A percentile compares a stretch with the other conserved stretches of the same genome.
phyloP scores from a whole-genome alignment of 2,329 filamentous ascomycete genomes.

The Neurospora sp. region DNA sequence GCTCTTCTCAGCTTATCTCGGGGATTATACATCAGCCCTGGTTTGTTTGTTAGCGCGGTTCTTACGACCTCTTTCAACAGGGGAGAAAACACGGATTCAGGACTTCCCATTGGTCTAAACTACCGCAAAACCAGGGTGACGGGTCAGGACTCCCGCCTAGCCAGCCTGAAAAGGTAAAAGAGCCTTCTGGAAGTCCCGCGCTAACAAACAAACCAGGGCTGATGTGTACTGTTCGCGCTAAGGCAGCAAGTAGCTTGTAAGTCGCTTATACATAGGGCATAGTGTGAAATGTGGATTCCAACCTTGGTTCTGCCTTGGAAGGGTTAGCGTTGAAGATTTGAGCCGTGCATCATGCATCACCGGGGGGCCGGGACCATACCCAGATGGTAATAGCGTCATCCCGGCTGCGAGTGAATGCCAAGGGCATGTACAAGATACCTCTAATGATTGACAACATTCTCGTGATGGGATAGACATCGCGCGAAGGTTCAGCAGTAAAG shows the following conservation, averaged over 20 bases:
- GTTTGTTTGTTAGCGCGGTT: too few relatives aligned
- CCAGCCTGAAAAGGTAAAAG: too few relatives aligned
- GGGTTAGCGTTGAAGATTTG: neutral
- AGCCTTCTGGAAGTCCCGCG: too few relatives aligned
- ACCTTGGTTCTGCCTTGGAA: neutral
- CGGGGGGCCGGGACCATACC: slow-evolving; percentile 25
- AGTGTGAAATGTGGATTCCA: neutral
- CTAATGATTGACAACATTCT: neutral
- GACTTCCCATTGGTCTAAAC: too few relatives aligned
- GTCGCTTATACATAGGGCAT: neutral
- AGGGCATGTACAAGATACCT: neutral
- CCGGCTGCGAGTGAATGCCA: neutral
- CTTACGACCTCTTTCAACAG: too few relatives aligned
- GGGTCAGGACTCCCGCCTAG: too few relatives aligned
- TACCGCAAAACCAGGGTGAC: too few relatives aligned
- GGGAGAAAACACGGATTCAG: too few relatives aligned
- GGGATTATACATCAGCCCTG: too few relatives aligned
- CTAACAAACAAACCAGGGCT: too few relatives aligned
- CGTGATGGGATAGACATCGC: too few relatives aligned
- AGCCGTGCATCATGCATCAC: slow-evolving; percentile 20
- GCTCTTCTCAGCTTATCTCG: neutral
- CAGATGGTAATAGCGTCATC: neutral
- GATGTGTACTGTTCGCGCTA: neutral
- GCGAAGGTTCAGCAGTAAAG: neutral
- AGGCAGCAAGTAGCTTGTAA: neutral